Percentiles rank a stretch among this genome's conserved stretches.
These are phyloP conservation scores for Amanita inopinata DNA, from an alignment of 768 basidiomycete species.

Conservation along the genomic window DNA sequence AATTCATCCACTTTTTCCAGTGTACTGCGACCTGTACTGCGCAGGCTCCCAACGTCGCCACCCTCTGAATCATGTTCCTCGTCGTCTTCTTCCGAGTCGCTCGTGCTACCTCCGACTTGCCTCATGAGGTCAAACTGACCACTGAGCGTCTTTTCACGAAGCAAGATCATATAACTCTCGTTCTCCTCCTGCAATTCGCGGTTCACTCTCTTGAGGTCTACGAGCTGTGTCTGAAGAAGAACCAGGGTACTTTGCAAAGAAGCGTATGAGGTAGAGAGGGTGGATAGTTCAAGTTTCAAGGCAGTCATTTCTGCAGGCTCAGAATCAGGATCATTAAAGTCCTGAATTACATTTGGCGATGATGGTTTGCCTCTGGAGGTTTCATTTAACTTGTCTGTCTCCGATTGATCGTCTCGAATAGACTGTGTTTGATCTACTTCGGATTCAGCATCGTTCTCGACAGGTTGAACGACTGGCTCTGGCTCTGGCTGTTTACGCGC, in stretches of 20 bases:
- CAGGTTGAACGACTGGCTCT: slow-evolving; percentile 22
- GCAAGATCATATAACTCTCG: slow-evolving; percentile 90
- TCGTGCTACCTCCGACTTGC: slow-evolving; percentile 46
- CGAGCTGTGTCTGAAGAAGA: slow-evolving; percentile 76
- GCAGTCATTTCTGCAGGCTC: slow-evolving; percentile 87
- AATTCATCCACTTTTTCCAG: slow-evolving; percentile 60
- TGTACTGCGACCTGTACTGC: slow-evolving; percentile 45
- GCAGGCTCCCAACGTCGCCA: slow-evolving; percentile 44
- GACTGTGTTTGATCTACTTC: slow-evolving; percentile 26
- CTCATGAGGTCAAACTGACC: slow-evolving; percentile 77
- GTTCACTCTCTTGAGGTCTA: slow-evolving; percentile 84
- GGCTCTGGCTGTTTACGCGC: slow-evolving; percentile 46
- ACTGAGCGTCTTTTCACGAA: slow-evolving; percentile 83
- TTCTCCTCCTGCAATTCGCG: slow-evolving; percentile 90
- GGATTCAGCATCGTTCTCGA: slow-evolving; percentile 31
- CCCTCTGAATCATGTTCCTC: slow-evolving; percentile 33
- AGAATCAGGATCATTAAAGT: slow-evolving; percentile 53
- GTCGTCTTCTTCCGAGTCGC: slow-evolving; percentile 30
- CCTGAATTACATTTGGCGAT: slow-evolving; percentile 24
- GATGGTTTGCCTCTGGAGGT: slow-evolving; percentile 5
- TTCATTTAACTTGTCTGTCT: slow-evolving; percentile 13
- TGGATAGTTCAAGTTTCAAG: slow-evolving; percentile 74
- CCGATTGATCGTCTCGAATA: slow-evolving; percentile 14
- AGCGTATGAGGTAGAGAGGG: slow-evolving; percentile 75
- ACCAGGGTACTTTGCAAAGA: slow-evolving; percentile 78